Conservation (phyloP, 768 basidiomycete genomes). For the Termitomyces sp. region DNA sequence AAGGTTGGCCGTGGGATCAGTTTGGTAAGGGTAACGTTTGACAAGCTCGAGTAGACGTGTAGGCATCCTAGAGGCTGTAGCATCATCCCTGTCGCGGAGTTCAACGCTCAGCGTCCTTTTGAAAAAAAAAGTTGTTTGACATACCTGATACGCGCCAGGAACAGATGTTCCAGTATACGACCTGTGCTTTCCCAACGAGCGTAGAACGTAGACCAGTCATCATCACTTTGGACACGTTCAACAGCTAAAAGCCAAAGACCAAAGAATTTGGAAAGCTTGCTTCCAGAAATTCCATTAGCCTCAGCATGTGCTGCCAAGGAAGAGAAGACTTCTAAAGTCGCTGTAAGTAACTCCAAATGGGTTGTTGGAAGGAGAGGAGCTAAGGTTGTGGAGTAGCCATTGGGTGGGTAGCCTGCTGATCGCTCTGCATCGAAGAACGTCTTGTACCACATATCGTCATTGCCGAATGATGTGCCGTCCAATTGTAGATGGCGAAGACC, state of each 20-base stretch:
- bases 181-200: slow-evolving; percentile 72
- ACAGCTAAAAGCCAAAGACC: slow-evolving; percentile 70
- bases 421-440: slow-evolving; percentile 61
- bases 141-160: slow-evolving; percentile 70
- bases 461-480: slow-evolving; percentile 58
- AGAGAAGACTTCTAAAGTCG: slow-evolving; percentile 59
- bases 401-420: slow-evolving; percentile 52
- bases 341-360: slow-evolving; percentile 56
- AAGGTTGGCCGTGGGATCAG: slow-evolving; percentile 34
- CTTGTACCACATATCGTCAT: slow-evolving; percentile 64
- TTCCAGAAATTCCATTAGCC: slow-evolving; percentile 69
- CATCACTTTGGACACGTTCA: slow-evolving; percentile 41
- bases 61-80: slow-evolving; percentile 53
- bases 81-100: slow-evolving; percentile 49
- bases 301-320: slow-evolving; percentile 73
- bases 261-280: slow-evolving; percentile 69
- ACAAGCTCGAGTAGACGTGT: slow-evolving; percentile 69
- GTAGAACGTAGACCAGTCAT: slow-evolving; percentile 68
- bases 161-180: slow-evolving; percentile 71
- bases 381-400: slow-evolving; percentile 60
- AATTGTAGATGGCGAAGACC: slow-evolving; percentile 70
- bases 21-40: slow-evolving; percentile 61
- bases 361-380: slow-evolving; percentile 55
- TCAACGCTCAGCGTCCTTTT: background rate
- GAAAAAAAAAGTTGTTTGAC: slow-evolving; percentile 1